Evolutionary conservation across 2,329 filamentous ascomycete species (phyloP).

Genomic region (Colletotrichum scovillei): DNA sequence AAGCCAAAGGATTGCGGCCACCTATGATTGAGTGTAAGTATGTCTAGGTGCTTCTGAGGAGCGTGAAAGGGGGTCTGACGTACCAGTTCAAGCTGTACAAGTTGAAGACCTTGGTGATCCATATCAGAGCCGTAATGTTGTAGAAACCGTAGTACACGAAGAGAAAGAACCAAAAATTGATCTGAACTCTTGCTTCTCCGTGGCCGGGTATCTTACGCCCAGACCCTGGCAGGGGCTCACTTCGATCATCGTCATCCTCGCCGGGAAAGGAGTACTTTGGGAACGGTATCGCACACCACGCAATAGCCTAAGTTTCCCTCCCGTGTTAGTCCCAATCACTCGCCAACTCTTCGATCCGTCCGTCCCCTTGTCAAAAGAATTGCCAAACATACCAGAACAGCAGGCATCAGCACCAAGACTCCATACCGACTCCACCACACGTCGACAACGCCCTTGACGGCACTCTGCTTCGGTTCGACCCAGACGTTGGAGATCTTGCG

Average conservation of each 20-base stretch:
- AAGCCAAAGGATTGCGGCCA: constrained; percentile 75
- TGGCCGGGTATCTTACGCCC: constrained; percentile 67
- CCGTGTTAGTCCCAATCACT: constrained; percentile 30
- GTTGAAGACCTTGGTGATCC: constrained; percentile 80
- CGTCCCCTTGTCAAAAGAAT: neutral
- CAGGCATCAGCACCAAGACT: constrained; percentile 70
- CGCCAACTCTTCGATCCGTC: neutral
- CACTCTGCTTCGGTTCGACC: constrained; percentile 69
- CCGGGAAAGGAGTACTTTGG: constrained; percentile 68
- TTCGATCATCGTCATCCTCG: constrained; percentile 51
- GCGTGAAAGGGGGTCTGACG: neutral
- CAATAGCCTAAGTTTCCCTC: constrained; percentile 59
- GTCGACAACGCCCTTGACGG: constrained; percentile 68
- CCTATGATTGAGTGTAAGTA: constrained; percentile 41
- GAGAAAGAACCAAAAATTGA: constrained; percentile 80
- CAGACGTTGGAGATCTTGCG: constrained; percentile 63
- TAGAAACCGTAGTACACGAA: constrained; percentile 78
- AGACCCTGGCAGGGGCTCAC: constrained; percentile 40
- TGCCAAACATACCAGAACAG: constrained; percentile 61
- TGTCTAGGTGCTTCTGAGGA: neutral
- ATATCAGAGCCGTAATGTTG: constrained; percentile 74
- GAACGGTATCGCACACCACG: constrained; percentile 74
- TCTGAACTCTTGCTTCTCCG: constrained; percentile 70
- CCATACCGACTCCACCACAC: constrained; percentile 74
- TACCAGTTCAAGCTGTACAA: constrained; percentile 76